phyloP scores from a whole-genome alignment of 1,284 basidiomycete species.

The Microbotryum silenes-acaulis region DNA sequence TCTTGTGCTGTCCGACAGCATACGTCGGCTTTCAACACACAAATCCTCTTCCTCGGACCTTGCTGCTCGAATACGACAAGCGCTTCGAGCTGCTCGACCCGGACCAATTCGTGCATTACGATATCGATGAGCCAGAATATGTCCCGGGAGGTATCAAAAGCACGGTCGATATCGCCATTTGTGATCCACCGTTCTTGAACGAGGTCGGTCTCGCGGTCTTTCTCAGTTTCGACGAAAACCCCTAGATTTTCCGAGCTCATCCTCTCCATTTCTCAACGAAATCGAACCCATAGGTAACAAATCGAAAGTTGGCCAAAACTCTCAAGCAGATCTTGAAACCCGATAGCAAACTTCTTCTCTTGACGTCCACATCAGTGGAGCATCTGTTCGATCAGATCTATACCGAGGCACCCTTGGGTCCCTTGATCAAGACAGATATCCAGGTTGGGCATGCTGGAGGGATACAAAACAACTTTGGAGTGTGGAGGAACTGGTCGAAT shows the following conservation, averaged over 20 bases:
- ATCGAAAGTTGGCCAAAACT: constrained; percentile 30
- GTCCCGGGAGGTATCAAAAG: constrained; percentile 31
- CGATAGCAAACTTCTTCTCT: constrained; percentile 28
- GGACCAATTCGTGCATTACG: constrained; percentile 37
- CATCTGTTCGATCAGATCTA: constrained; percentile 22
- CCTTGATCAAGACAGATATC: constrained; percentile 12
- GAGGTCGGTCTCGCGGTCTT: constrained; percentile 25
- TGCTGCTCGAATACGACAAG: constrained; percentile 38
- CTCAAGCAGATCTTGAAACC: constrained; percentile 30
- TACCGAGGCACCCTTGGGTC: constrained; percentile 15
- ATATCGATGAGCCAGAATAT: constrained; percentile 36
- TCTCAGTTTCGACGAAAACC: neutral
- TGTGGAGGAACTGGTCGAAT: constrained; percentile 23
- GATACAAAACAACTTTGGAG: constrained; percentile 26
- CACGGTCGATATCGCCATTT: constrained; percentile 36
- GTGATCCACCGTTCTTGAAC: constrained; percentile 40
- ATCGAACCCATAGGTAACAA: constrained; percentile 26
- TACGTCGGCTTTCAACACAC: constrained; percentile 40
- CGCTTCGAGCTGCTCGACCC: constrained; percentile 36
- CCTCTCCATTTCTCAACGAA: neutral
- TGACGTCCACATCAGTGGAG: constrained; percentile 34
- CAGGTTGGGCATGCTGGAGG: constrained; percentile 25
- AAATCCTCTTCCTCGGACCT: constrained; percentile 19
- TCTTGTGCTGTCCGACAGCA: constrained; percentile 40
- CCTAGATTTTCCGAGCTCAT: neutral